These are phyloP conservation scores for Gloeopeniophorella convolvens DNA, from an alignment of 768 basidiomycete genomes.

Conservation along the genomic window DNA sequence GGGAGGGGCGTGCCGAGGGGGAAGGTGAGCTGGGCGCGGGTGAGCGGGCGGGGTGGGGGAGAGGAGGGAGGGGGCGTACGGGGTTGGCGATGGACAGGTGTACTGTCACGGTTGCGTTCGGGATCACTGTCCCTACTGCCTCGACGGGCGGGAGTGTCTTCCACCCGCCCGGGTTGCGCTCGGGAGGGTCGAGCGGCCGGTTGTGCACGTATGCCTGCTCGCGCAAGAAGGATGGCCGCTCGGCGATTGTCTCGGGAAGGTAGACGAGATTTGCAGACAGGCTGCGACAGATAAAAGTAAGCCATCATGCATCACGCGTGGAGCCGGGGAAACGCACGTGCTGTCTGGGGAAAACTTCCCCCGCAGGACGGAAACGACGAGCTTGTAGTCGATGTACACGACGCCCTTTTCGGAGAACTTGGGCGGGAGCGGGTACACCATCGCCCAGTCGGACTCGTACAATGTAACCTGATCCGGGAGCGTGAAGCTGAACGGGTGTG, in stretches of 20 bases:
- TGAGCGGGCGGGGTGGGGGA: neutral
- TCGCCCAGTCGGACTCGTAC: constrained; percentile 28
- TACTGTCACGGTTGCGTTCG: neutral
- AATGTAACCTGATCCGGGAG: constrained; percentile 40
- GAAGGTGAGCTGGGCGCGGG: constrained; percentile 7
- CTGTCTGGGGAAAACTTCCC: constrained; percentile 13
- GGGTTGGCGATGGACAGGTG: constrained; percentile 13
- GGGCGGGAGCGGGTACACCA: constrained; percentile 41
- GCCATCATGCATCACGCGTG: neutral
- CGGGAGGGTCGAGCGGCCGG: constrained; percentile 1
- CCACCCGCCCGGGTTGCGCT: constrained; percentile 20
- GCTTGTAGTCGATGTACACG: constrained; percentile 20
- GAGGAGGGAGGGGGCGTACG: neutral
- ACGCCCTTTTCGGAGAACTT: constrained; percentile 37
- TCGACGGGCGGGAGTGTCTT: constrained; percentile 15
- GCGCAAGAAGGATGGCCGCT: constrained; percentile 14
- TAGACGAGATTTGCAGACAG: constrained; percentile 15
- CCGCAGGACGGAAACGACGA: constrained; percentile 11
- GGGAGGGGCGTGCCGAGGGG: constrained; percentile 16
- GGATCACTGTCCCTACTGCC: neutral
- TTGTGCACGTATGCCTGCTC: constrained; percentile 14
- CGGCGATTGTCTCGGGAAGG: constrained; percentile 17
- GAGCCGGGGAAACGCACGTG: constrained; percentile 6
- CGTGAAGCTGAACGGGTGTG: constrained; percentile 43
- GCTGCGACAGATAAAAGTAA: constrained; percentile 3